A percentile compares a stretch with the other conserved stretches of the same genome.
phyloP scores from a whole-genome alignment of 2,329 filamentous ascomycete genomes.

The Leptodontidium sp. region DNA sequence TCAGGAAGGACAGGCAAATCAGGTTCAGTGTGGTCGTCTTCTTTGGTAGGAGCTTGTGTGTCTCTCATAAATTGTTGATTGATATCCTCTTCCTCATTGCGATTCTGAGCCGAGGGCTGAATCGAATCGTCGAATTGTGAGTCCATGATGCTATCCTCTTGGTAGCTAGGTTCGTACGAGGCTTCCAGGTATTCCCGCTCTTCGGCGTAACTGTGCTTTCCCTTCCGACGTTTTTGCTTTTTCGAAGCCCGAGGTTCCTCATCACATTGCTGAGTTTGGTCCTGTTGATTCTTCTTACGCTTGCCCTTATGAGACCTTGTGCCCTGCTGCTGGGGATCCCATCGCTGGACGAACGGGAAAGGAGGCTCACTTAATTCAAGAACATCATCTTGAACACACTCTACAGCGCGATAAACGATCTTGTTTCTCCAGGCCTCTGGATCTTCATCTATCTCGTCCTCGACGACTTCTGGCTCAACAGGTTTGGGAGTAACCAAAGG shows the following conservation, averaged over 20 bases:
- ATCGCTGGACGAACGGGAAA: constrained; percentile 89
- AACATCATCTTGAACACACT: constrained; percentile 78
- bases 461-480: constrained; percentile 30
- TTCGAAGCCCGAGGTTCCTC: constrained; percentile 51
- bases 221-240: constrained; percentile 59
- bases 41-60: constrained; percentile 36
- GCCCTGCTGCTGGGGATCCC: constrained; percentile 78
- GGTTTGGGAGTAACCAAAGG: constrained; percentile 48
- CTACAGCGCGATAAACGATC: constrained; percentile 79
- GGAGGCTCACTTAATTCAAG: constrained; percentile 75
- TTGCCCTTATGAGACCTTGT: constrained; percentile 54
- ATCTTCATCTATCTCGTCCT: constrained; percentile 53
- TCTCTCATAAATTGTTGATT: constrained; percentile 42
- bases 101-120: constrained; percentile 23
- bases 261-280: constrained; percentile 52
- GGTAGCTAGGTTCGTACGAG: constrained; percentile 43
- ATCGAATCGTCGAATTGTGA: constrained; percentile 38
- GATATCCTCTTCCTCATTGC: constrained; percentile 48
- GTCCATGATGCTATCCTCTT: constrained; percentile 44
- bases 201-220: constrained; percentile 52
- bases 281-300: constrained; percentile 57
- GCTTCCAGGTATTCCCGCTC: constrained; percentile 51
- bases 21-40: constrained; percentile 58
- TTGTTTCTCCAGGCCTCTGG: constrained; percentile 76
- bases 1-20: constrained; percentile 71